Conservation (phyloP, 257 asterid species). For the Gentiana macrophylla region DNA sequence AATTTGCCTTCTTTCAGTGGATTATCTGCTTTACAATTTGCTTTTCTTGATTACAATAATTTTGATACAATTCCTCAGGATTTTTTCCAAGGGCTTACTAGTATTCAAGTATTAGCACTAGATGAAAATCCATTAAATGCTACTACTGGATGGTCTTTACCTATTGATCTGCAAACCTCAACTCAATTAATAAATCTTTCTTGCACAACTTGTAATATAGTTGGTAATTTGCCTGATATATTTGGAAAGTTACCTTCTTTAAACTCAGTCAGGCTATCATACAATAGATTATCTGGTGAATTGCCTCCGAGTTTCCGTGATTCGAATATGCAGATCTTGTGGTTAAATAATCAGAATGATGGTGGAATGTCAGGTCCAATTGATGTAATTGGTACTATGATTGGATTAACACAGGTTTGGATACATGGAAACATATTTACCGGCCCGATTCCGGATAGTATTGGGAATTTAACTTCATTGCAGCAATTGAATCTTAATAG, state of each 20-base stretch:
- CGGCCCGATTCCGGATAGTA: conserved; percentile 55
- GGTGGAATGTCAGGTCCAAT: conserved; percentile 52
- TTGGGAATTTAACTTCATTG: conserved; percentile 47
- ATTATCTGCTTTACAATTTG: conserved; percentile 49
- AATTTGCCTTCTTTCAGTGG: conserved; percentile 59
- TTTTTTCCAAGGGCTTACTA: conserved; percentile 57
- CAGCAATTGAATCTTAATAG: conserved; percentile 43
- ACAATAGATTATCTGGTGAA: conserved; percentile 41
- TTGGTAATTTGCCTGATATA: conserved; percentile 63
- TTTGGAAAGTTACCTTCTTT: conserved; percentile 58
- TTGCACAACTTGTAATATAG: conserved; percentile 49
- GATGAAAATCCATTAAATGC: conserved; percentile 62
- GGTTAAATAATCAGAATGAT: conserved; percentile 67
- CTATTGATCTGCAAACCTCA: conserved; percentile 40
- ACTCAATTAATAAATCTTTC: conserved; percentile 65
- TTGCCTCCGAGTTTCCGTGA: conserved; percentile 41
- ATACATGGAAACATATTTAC: conserved; percentile 64
- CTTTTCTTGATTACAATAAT: conserved; percentile 47
- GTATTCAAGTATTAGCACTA: conserved; percentile 46
- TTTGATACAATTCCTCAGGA: conserved; percentile 59
- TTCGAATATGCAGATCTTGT: conserved; percentile 55
- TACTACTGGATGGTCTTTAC: conserved; percentile 59
- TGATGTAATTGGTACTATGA: conserved; percentile 42
- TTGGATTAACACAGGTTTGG: conserved; percentile 43
- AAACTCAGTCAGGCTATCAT: conserved; percentile 32